Percentiles rank a stretch among this genome's conserved stretches.
Evolutionary conservation across 129 eudicot genomes (phyloP).

Genomic region (Silybum marianum): DNA sequence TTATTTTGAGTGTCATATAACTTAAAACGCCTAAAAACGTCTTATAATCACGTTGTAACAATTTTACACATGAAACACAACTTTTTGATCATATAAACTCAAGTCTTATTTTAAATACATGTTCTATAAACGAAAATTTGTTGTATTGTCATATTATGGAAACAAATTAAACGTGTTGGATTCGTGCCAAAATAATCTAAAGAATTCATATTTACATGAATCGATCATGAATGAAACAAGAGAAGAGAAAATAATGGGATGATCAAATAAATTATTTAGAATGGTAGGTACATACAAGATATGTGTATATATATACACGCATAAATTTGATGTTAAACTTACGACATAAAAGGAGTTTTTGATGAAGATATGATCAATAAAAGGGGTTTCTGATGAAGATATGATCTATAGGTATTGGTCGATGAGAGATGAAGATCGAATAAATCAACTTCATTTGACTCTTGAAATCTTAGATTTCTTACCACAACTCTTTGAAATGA

Average conservation of each 20-base stretch:
- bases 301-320: no score
- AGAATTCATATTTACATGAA: not conserved
- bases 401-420: not conserved
- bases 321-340: not conserved
- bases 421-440: conserved; percentile 16
- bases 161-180: not conserved
- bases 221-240: not conserved
- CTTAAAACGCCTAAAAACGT: no score
- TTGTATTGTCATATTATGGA: no score
- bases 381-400: conserved; percentile 6
- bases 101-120: no score
- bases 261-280: not conserved
- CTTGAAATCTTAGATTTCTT: conserved; percentile 14
- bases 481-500: conserved; percentile 25
- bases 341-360: conserved; percentile 1
- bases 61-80: no score
- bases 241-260: not conserved
- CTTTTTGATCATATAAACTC: no score
- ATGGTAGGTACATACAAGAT: not conserved
- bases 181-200: not conserved
- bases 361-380: not conserved
- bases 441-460: conserved; percentile 14
- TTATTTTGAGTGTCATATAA: no score
- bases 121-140: not conserved
- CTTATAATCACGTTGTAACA: no score